Percentiles rank a stretch among this genome's conserved stretches.
Conservation (phyloP, 257 asterid species). For the Scutellaria minor region DNA sequence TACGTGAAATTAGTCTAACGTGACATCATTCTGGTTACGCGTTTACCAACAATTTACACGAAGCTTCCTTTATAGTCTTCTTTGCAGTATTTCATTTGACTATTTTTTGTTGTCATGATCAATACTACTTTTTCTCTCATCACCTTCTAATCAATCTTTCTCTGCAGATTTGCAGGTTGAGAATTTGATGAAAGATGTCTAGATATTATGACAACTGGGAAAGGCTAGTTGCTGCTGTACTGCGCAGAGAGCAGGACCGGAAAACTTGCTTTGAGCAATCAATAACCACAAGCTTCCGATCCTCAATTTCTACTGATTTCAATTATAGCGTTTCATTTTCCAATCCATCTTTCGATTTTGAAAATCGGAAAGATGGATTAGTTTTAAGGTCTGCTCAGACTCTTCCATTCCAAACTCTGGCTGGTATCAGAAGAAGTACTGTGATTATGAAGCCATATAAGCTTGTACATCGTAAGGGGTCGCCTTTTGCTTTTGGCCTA, state of each 20-base stretch:
- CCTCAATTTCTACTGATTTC: not conserved
- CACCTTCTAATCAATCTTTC: not conserved
- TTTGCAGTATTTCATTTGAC: too few relatives aligned
- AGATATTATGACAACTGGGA: not conserved
- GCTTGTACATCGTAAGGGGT: not conserved
- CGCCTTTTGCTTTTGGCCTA: not conserved
- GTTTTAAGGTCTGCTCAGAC: not conserved
- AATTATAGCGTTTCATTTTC: not conserved
- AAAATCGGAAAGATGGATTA: not conserved
- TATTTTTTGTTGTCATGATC: too few relatives aligned
- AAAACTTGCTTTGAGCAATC: not conserved
- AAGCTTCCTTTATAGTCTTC: too few relatives aligned
- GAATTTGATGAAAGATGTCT: not conserved
- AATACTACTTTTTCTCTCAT: too few relatives aligned
- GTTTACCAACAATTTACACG: too few relatives aligned
- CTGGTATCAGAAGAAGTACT: not conserved
- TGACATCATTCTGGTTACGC: too few relatives aligned
- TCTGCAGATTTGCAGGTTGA: not conserved
- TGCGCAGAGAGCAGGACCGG: not conserved
- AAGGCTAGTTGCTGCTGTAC: not conserved
- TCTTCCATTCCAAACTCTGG: conserved; percentile 8
- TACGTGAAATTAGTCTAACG: too few relatives aligned
- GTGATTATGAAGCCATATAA: too few relatives aligned
- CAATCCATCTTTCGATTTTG: too few relatives aligned
- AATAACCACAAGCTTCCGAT: not conserved